Evolutionary conservation across 371 early-diverging fungal species (phyloP).

Genomic region (Synchytrium microbalum): DNA sequence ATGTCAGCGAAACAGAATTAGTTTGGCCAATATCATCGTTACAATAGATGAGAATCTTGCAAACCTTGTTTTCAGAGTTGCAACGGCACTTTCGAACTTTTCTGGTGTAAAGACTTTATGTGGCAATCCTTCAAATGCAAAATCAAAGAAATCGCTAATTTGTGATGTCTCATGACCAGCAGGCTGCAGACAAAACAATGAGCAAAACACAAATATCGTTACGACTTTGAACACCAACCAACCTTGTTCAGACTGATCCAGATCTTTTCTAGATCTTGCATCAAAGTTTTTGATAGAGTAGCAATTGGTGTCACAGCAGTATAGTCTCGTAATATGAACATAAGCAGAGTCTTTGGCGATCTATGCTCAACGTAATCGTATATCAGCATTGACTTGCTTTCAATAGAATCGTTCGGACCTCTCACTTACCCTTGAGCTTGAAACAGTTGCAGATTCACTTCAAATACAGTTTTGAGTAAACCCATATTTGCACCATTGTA

Average conservation of each 20-base stretch:
- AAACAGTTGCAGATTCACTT: constrained; percentile 94
- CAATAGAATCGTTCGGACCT: background rate
- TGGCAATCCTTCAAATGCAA: constrained; percentile 83
- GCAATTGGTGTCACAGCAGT: constrained; percentile 80
- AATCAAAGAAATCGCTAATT: constrained; percentile 87
- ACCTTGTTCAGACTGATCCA: constrained; percentile 85
- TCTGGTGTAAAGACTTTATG: constrained; percentile 84
- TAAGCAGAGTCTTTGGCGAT: constrained; percentile 73
- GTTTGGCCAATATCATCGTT: too few relatives aligned
- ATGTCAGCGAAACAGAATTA: background rate
- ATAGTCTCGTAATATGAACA: constrained; percentile 95
- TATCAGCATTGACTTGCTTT: background rate
- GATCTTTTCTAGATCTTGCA: constrained; percentile 76
- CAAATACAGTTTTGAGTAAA: constrained; percentile 95
- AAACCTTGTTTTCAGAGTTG: constrained; percentile 60
- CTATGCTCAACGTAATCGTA: constrained; percentile 4
- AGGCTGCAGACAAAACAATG: background rate
- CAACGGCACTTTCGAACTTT: constrained; percentile 68
- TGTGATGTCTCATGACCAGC: constrained; percentile 27
- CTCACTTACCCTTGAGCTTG: constrained; percentile 46
- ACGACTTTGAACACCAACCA: constrained; percentile 5
- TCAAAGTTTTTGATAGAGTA: constrained; percentile 70
- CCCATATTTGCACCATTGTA: constrained; percentile 99
- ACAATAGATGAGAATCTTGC: too few relatives aligned
- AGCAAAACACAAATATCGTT: background rate